Conservation (phyloP, 768 basidiomycete species). For the Gelatoporia subvermispora region DNA sequence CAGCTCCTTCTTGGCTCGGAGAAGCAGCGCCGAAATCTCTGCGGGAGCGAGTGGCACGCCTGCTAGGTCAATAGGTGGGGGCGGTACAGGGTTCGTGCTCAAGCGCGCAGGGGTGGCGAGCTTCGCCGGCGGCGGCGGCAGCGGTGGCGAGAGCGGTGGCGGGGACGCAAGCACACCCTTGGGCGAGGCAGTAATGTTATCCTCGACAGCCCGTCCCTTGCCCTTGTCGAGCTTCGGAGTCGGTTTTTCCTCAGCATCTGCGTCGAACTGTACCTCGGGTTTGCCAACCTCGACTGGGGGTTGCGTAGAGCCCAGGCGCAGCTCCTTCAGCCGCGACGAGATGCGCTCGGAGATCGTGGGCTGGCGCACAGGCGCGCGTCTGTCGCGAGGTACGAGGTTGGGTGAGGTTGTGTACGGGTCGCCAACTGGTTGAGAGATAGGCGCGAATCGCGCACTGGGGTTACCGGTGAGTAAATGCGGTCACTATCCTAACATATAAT, state of each 20-base stretch:
- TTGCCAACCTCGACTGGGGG: conserved; percentile 3
- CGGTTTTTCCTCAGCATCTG: conserved; percentile 24
- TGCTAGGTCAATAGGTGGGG: conserved; percentile 63
- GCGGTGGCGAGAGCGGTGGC: conserved; percentile 56
- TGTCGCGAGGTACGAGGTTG: conserved; percentile 47
- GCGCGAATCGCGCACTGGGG: conserved; percentile 81
- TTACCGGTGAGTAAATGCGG: conserved; percentile 10
- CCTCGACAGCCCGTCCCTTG: conserved; percentile 61
- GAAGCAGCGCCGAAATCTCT: conserved; percentile 64
- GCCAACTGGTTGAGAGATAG: conserved; percentile 45
- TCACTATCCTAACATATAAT: conserved; percentile 7
- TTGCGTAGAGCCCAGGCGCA: conserved; percentile 50
- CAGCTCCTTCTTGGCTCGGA: conserved; percentile 68
- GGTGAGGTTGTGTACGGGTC: conserved; percentile 87
- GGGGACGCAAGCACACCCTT: conserved; percentile 42
- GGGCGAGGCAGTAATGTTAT: conserved; percentile 26
- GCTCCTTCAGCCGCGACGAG: conserved; percentile 73
- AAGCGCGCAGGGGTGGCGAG: conserved; percentile 9
- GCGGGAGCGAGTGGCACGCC: conserved; percentile 65
- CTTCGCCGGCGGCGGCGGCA: conserved; percentile 39
- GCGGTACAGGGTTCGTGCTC: conserved; percentile 32
- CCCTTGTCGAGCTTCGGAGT: conserved; percentile 75
- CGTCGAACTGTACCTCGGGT: conserved; percentile 24
- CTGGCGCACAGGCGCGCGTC: conserved; percentile 32
- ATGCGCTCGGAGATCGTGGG: conserved; percentile 88